Percentiles rank a stretch among this genome's conserved stretches.
phyloP scores from a whole-genome alignment of 768 basidiomycete genomes.

The Leucosporidium yakuticum region DNA sequence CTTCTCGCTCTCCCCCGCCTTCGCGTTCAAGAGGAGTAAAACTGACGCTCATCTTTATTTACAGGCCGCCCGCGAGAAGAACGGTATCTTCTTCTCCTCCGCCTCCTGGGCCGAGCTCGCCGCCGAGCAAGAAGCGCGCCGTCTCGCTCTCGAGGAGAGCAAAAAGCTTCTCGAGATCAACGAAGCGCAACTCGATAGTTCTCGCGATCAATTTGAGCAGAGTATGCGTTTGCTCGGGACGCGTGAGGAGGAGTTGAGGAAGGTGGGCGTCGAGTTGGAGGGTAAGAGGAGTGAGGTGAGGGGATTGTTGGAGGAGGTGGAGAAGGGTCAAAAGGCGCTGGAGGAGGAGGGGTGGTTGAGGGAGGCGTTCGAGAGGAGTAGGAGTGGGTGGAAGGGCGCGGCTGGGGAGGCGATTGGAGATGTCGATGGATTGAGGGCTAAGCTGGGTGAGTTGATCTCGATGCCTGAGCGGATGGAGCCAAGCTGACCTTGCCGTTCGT shows the following conservation, averaged over 20 bases:
- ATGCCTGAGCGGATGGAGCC: background rate
- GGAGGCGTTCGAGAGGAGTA: conserved; percentile 59
- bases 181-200: conserved; percentile 70
- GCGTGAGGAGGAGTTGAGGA: conserved; percentile 67
- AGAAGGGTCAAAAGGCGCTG: conserved; percentile 54
- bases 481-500: no score
- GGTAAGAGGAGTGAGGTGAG: conserved; percentile 54
- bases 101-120: conserved; percentile 82
- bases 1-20: no score
- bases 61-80: conserved; percentile 82
- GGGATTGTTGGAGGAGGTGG: conserved; percentile 56
- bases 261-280: conserved; percentile 55
- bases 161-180: conserved; percentile 73
- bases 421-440: conserved; percentile 24
- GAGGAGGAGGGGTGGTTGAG: conserved; percentile 75
- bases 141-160: conserved; percentile 74
- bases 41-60: background rate
- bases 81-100: conserved; percentile 87
- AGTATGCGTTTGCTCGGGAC: conserved; percentile 69
- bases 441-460: conserved; percentile 19
- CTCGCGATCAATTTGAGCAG: conserved; percentile 87
- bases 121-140: conserved; percentile 65
- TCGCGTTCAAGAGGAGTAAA: no score
- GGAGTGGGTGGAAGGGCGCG: conserved; percentile 35
- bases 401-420: conserved; percentile 15